These are phyloP conservation scores for Hygrophila difformis DNA, from an alignment of 257 asterid genomes.

Conservation along the genomic window DNA sequence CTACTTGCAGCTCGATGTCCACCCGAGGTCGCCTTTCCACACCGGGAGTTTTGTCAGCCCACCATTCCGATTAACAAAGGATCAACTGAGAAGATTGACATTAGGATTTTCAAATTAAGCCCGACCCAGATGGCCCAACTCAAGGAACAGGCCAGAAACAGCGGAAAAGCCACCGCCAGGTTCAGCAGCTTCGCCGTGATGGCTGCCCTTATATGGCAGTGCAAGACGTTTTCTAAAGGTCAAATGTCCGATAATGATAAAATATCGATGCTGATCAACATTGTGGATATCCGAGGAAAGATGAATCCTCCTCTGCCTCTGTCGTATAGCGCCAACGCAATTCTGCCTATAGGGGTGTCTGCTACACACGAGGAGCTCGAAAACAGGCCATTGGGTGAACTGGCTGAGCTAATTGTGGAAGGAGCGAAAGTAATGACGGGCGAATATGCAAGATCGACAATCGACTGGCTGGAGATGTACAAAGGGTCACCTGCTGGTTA, in stretches of 20 bases:
- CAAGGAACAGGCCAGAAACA: constrained; percentile 6
- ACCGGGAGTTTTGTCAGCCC: constrained; percentile 22
- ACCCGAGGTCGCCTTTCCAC: constrained; percentile 16
- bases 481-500: constrained; percentile 41
- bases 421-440: constrained; percentile 26
- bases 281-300: constrained; percentile 36
- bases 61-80: no score
- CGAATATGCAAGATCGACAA: constrained; percentile 35
- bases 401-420: constrained; percentile 25
- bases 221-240: constrained; percentile 36
- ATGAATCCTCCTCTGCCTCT: no score
- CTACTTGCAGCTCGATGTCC: constrained; percentile 31
- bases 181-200: constrained; percentile 32
- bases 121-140: no score
- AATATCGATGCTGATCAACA: constrained; percentile 26
- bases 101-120: constrained; percentile 29
- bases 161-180: constrained; percentile 18
- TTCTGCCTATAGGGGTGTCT: no score
- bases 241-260: not conserved
- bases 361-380: no score
- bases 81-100: constrained; percentile 26
- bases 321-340: no score
- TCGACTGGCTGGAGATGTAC: constrained; percentile 46
- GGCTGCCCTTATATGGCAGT: constrained; percentile 43
- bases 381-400: constrained; percentile 25